These are phyloP conservation scores for Trichoderma parareesei DNA, from an alignment of 495 filamentous ascomycete species.

Conservation along the genomic window DNA sequence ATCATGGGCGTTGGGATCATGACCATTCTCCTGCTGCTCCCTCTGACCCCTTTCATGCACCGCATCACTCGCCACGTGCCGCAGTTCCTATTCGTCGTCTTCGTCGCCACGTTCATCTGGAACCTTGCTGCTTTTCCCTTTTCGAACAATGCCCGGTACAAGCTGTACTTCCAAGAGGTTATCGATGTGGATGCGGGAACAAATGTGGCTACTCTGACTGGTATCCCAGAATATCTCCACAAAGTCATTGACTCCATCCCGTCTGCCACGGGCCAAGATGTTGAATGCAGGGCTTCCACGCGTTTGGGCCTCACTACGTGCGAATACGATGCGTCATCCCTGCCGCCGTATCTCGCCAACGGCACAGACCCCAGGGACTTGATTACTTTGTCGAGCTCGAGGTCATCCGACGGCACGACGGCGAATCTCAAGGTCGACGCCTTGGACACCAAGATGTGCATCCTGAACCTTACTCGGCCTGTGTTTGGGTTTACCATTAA, in stretches of 20 bases:
- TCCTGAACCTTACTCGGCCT: conserved; percentile 52
- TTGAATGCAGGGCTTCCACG: conserved; percentile 41
- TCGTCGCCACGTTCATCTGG: conserved; percentile 72
- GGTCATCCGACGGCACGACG: conserved; percentile 26
- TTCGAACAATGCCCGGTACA: conserved; percentile 66
- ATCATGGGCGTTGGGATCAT: conserved; percentile 63
- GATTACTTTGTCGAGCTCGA: conserved; percentile 56
- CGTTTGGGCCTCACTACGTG: conserved; percentile 51
- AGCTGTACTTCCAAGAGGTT: conserved; percentile 77
- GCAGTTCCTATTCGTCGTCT: conserved; percentile 62
- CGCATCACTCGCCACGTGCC: conserved; percentile 79
- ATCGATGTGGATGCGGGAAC: conserved; percentile 67
- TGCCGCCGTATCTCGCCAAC: conserved; percentile 48
- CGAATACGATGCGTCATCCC: conserved; percentile 53
- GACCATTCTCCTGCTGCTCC: conserved; percentile 65
- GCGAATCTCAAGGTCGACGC: conserved; percentile 54
- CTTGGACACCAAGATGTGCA: conserved; percentile 62
- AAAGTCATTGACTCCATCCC: conserved; percentile 60
- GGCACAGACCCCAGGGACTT: conserved; percentile 44
- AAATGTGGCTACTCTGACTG: conserved; percentile 61
- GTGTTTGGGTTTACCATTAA: conserved; percentile 54
- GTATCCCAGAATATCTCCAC: conserved; percentile 63
- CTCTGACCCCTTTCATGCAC: conserved; percentile 77
- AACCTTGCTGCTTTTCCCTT: conserved; percentile 88
- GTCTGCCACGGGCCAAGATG: conserved; percentile 52